Conservation (phyloP, 208 protist genomes). For the Jaenimonas drosophilae region DNA sequence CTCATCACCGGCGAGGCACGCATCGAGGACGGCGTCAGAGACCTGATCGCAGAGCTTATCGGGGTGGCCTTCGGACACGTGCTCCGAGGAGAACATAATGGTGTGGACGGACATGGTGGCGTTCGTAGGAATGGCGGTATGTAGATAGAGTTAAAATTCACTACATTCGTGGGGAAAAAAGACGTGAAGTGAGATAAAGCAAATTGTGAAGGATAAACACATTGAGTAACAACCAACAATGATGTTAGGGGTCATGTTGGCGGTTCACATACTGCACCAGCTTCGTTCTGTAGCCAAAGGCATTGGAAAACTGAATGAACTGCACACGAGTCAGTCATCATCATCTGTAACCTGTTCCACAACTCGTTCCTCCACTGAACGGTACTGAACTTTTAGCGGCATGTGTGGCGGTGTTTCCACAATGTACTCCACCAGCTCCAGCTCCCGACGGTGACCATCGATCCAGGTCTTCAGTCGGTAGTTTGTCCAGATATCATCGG, state of each 20-base stretch:
- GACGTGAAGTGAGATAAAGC: too few relatives aligned
- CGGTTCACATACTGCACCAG: too few relatives aligned
- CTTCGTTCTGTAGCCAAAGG: too few relatives aligned
- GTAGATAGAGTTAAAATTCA: too few relatives aligned
- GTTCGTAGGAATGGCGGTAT: too few relatives aligned
- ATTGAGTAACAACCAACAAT: too few relatives aligned
- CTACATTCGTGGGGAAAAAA: too few relatives aligned
- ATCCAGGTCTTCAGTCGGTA: slow-evolving; percentile 72
- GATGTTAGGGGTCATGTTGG: too few relatives aligned
- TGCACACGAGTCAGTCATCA: slow-evolving; percentile 7
- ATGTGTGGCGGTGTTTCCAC: slow-evolving; percentile 28
- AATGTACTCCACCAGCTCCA: slow-evolving; percentile 44
- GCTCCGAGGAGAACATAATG: slow-evolving; percentile 99
- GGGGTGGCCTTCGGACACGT: slow-evolving; percentile 99
- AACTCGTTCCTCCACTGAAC: slow-evolving; percentile 2
- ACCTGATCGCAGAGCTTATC: slow-evolving; percentile 99
- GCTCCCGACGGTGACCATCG: slow-evolving; percentile 12
- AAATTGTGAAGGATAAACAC: too few relatives aligned
- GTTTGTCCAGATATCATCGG: slow-evolving; percentile 50
- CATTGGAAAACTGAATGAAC: too few relatives aligned
- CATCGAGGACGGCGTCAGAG: slow-evolving; percentile 99
- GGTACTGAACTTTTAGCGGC: slow-evolving; percentile 10
- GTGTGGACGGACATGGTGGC: slow-evolving; percentile 63
- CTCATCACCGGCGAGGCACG: slow-evolving; percentile 96
- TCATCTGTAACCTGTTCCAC: slow-evolving; percentile 1